These are phyloP conservation scores for Linnemannia zychae DNA, from an alignment of 192 early-diverging fungal species.

Conservation along the genomic window DNA sequence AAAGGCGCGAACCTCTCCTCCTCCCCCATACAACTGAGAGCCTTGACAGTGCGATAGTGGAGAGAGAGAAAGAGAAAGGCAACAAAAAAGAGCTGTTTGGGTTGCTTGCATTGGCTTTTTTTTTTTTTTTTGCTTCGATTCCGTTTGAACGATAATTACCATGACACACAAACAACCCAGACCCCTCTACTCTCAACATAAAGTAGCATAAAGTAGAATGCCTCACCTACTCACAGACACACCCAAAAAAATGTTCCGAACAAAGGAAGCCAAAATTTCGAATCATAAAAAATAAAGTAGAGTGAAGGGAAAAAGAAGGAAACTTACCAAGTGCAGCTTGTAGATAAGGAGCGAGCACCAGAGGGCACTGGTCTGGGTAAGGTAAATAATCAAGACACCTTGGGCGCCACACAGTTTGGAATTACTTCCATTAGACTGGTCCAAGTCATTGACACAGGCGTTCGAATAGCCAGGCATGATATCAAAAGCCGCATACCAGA, in stretches of 20 bases:
- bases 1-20: not conserved
- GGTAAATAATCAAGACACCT: constrained; percentile 48
- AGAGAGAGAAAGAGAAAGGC: not conserved
- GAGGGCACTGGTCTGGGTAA: constrained; percentile 46
- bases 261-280: not conserved
- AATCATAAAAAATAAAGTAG: not conserved
- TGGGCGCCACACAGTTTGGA: constrained; percentile 39
- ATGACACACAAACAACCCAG: not conserved
- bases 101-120: not conserved
- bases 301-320: not conserved
- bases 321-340: constrained; percentile 49
- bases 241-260: not conserved
- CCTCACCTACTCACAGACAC: not conserved
- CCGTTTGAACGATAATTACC: not conserved
- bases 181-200: not conserved
- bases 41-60: not conserved
- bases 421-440: constrained; percentile 36
- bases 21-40: not conserved
- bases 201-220: constrained; percentile 10
- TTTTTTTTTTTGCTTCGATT: too few relatives aligned
- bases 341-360: constrained; percentile 52
- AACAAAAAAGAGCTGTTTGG: constrained; percentile 1
- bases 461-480: constrained; percentile 41
- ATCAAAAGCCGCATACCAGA: constrained; percentile 52
- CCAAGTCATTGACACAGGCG: constrained; percentile 37